A percentile compares a stretch with the other conserved stretches of the same genome.
Conservation (phyloP, 768 basidiomycete species). For the Pleurotus tuoliensis region DNA sequence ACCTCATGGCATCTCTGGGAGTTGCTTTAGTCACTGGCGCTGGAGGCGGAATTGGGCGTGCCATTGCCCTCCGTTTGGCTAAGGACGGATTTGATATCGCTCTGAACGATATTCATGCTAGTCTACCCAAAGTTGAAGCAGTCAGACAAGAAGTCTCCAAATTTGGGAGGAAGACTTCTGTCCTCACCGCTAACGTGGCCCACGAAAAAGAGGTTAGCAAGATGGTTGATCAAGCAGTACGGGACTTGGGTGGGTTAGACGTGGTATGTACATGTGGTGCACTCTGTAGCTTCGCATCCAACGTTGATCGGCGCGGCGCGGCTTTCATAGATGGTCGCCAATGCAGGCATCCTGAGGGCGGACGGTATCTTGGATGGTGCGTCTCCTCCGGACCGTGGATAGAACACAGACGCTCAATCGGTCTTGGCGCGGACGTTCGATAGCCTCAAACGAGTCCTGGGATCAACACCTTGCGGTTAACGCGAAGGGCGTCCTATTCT, state of each 20-base stretch:
- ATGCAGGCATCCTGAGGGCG: not conserved
- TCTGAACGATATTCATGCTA: conserved; percentile 22
- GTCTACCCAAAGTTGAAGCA: conserved; percentile 13
- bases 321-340: not conserved
- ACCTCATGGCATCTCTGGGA: conserved; percentile 13
- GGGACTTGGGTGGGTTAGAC: conserved; percentile 23
- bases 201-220: conserved; percentile 22
- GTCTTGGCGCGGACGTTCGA: not conserved
- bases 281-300: not conserved
- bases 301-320: no score
- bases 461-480: conserved; percentile 15
- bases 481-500: conserved; percentile 28
- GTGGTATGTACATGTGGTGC: conserved; percentile 10
- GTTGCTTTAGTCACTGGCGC: conserved; percentile 28
- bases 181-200: conserved; percentile 24
- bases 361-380: not conserved
- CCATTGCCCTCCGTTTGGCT: conserved; percentile 26
- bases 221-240: conserved; percentile 22
- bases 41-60: conserved; percentile 28
- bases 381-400: not conserved
- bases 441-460: not conserved
- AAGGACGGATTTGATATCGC: conserved; percentile 28
- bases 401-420: not conserved
- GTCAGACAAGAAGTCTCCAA: conserved; percentile 21
- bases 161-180: conserved; percentile 16